Conservation (phyloP, 164 flowering plant species). For the Dillenia suffruticosa region DNA sequence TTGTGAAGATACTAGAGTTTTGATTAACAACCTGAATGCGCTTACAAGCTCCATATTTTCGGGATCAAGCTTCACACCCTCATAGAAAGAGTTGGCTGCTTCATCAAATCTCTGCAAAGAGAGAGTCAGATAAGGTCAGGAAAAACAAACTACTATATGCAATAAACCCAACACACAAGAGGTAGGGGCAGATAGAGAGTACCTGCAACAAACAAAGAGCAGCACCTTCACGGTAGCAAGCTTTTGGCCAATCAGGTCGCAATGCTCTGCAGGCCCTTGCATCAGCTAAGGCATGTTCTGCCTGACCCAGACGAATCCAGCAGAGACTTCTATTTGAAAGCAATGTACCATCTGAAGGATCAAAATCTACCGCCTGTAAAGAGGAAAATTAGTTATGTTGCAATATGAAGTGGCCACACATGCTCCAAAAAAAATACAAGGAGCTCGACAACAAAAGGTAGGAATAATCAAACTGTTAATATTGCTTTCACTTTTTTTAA, state of each 20-base stretch:
- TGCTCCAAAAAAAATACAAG: not conserved
- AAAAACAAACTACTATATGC: not conserved
- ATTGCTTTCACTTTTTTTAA: too few relatives aligned
- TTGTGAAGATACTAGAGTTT: not conserved
- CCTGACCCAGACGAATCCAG: constrained; percentile 7
- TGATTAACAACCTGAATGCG: constrained; percentile 70
- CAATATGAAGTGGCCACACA: too few relatives aligned
- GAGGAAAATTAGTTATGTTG: too few relatives aligned
- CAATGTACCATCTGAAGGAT: constrained; percentile 7
- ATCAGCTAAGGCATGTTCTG: constrained; percentile 6
- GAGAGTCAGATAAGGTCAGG: not conserved
- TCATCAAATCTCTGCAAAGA: constrained; percentile 1
- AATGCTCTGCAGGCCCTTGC: constrained; percentile 6
- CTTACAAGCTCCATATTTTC: constrained; percentile 55
- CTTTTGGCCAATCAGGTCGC: constrained; percentile 14
- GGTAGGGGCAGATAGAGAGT: not conserved
- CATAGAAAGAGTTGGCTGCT: constrained; percentile 3
- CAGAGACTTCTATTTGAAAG: constrained; percentile 16
- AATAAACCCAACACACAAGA: not conserved
- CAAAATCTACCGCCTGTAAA: constrained; percentile 1
- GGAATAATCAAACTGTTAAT: too few relatives aligned
- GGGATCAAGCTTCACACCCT: constrained; percentile 15
- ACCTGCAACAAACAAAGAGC: constrained; percentile 7
- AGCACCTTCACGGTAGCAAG: constrained; percentile 13
- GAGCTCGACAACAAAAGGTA: too few relatives aligned